A percentile compares a stretch with the other conserved stretches of the same genome.
Evolutionary conservation across 2,329 filamentous ascomycete genomes (phyloP).

Genomic region (Exophiala spinifera): DNA sequence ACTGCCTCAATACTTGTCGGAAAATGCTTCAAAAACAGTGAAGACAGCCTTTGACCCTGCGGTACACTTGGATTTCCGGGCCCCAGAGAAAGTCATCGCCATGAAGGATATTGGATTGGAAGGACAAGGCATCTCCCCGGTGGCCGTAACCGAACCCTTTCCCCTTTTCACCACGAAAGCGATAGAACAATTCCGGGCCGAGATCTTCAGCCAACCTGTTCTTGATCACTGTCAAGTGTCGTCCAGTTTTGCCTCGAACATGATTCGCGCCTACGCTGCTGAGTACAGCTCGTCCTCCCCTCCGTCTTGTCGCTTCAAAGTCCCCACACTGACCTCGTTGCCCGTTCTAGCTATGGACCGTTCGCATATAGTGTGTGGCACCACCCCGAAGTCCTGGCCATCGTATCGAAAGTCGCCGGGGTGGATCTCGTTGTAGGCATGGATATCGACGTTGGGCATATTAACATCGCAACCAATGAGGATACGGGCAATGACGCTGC

Average conservation of each 20-base stretch:
- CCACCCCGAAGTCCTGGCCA: slow-evolving; percentile 50
- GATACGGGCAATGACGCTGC: slow-evolving; percentile 21
- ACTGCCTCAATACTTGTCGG: not conserved
- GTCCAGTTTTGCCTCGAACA: not conserved
- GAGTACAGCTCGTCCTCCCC: not conserved
- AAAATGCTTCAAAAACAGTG: not conserved
- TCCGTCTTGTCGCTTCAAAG: slow-evolving; percentile 50
- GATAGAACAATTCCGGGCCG: not conserved
- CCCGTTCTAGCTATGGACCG: slow-evolving; percentile 54
- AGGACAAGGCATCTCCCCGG: slow-evolving; percentile 18
- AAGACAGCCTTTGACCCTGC: slow-evolving; percentile 7
- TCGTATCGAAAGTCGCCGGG: slow-evolving; percentile 55
- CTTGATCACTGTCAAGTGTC: not conserved
- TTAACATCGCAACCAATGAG: slow-evolving; percentile 50
- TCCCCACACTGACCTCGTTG: slow-evolving; percentile 48
- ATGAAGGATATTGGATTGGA: slow-evolving; percentile 10
- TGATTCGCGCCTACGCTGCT: not conserved
- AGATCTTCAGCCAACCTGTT: not conserved
- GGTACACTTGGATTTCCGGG: slow-evolving; percentile 8
- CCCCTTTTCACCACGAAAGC: slow-evolving; percentile 61
- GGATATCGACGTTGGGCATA: slow-evolving; percentile 57
- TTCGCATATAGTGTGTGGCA: slow-evolving; percentile 60
- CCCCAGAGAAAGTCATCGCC: slow-evolving; percentile 4
- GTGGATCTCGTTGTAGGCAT: slow-evolving; percentile 56
- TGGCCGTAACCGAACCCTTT: slow-evolving; percentile 60